These are phyloP conservation scores for Morella rubra DNA, from an alignment of 306 rosid genomes.

Conservation along the genomic window DNA sequence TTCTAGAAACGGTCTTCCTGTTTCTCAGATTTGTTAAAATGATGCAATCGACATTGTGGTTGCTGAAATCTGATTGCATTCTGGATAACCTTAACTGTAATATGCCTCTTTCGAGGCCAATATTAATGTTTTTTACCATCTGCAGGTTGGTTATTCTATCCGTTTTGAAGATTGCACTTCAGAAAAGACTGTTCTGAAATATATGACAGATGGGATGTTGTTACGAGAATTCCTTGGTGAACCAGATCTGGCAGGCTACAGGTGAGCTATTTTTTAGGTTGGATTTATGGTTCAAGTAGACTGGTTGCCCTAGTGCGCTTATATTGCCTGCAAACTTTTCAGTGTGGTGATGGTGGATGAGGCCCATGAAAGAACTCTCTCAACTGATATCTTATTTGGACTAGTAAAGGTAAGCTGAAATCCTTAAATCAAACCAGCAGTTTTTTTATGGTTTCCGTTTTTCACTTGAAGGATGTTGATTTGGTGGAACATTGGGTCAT, in stretches of 20 bases:
- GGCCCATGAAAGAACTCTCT: conserved; percentile 99
- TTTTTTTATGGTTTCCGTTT: neutral
- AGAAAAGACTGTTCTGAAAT: conserved; percentile 86
- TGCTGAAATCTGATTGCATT: neutral
- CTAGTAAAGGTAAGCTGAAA: conserved; percentile 73
- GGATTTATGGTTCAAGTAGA: conserved; percentile 27
- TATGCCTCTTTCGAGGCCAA: neutral
- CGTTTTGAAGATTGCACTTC: conserved; percentile 99
- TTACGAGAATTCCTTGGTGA: conserved; percentile 93
- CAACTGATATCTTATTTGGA: conserved; percentile 94
- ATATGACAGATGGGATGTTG: conserved; percentile 99
- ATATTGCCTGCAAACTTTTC: conserved; percentile 30
- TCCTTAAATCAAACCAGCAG: neutral
- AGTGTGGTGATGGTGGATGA: conserved; percentile 99
- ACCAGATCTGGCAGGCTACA: conserved; percentile 88
- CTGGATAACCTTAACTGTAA: conserved; percentile 5
- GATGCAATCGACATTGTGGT: neutral
- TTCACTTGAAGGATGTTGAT: conserved; percentile 13
- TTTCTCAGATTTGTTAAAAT: neutral
- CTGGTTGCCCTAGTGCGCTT: conserved; percentile 22
- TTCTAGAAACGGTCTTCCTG: neutral
- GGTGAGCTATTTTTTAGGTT: conserved; percentile 47
- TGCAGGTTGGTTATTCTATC: conserved; percentile 95
- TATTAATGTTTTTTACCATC: conserved; percentile 13
- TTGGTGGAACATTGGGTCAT: conserved; percentile 7